Evolutionary conservation across 2,329 filamentous ascomycete genomes (phyloP).

Genomic region (Aspergillus udagawae): DNA sequence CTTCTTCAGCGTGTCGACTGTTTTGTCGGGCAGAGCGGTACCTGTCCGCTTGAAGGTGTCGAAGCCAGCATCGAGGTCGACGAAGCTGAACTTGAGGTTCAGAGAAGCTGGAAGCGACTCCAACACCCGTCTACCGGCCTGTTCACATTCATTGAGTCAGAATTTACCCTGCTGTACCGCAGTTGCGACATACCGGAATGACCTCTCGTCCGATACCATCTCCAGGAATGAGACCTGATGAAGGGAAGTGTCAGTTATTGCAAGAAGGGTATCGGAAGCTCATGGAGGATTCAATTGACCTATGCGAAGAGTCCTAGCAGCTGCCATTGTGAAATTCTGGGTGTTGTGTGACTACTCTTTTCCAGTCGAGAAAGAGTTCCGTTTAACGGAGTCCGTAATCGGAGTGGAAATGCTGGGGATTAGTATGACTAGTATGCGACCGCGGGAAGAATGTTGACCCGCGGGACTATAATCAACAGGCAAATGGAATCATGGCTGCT

Average conservation of each 20-base stretch:
- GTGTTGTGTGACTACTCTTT: constrained; percentile 2
- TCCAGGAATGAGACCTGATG: constrained; percentile 83
- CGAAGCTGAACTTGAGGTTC: constrained; percentile 88
- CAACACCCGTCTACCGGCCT: constrained; percentile 79
- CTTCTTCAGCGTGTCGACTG: constrained; percentile 79
- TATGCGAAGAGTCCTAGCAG: constrained; percentile 64
- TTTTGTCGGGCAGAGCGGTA: constrained; percentile 81
- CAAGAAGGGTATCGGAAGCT: background rate
- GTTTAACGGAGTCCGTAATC: constrained; percentile 22
- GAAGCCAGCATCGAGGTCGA: constrained; percentile 88
- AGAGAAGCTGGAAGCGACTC: constrained; percentile 91
- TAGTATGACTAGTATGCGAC: constrained; percentile 11
- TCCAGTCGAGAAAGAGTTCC: constrained; percentile 6
- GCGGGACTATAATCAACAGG: background rate
- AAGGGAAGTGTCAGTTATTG: constrained; percentile 9
- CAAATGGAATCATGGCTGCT: background rate
- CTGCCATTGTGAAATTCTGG: constrained; percentile 34
- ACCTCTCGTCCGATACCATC: constrained; percentile 99
- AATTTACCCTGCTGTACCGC: background rate
- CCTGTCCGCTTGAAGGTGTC: constrained; percentile 90
- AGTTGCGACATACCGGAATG: constrained; percentile 62
- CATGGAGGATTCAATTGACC: constrained; percentile 45
- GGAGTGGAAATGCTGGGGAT: constrained; percentile 19
- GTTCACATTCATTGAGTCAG: constrained; percentile 11
- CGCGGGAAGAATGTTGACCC: constrained; percentile 16